phyloP scores from a whole-genome alignment of 2,329 filamentous ascomycete genomes.

The Clonostachys rosea region DNA sequence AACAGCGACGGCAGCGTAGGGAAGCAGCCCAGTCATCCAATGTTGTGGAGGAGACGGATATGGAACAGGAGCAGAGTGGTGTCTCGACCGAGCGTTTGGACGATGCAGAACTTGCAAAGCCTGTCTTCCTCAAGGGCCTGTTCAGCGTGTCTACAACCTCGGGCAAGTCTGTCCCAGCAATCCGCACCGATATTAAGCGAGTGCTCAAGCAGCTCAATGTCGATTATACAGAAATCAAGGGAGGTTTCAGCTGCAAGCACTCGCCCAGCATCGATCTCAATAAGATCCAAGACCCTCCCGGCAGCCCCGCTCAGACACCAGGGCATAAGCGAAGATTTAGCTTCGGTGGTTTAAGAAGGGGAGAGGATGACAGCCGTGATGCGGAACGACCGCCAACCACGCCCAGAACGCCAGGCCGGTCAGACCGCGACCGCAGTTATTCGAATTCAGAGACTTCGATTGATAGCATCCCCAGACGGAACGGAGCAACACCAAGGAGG shows the following conservation, averaged over 20 bases:
- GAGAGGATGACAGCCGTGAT: slow-evolving; percentile 68
- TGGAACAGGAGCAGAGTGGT: slow-evolving; percentile 63
- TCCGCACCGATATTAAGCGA: slow-evolving; percentile 84
- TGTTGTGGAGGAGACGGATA: slow-evolving; percentile 87
- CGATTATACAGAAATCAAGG: slow-evolving; percentile 88
- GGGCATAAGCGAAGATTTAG: slow-evolving; percentile 76
- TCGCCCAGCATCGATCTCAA: slow-evolving; percentile 85
- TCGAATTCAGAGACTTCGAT: slow-evolving; percentile 85
- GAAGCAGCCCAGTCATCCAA: slow-evolving; percentile 71
- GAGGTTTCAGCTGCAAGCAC: slow-evolving; percentile 87
- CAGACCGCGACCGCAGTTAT: slow-evolving; percentile 65
- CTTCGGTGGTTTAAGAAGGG: slow-evolving; percentile 62
- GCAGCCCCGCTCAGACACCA: slow-evolving; percentile 50
- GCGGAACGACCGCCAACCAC: slow-evolving; percentile 35
- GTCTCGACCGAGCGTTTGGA: slow-evolving; percentile 57
- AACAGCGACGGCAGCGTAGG: slow-evolving; percentile 71
- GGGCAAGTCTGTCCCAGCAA: slow-evolving; percentile 80
- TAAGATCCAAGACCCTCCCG: slow-evolving; percentile 60
- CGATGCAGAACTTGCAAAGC: slow-evolving; percentile 79
- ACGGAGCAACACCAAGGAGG: slow-evolving; percentile 44
- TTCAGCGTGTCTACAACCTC: slow-evolving; percentile 98
- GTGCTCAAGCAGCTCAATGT: slow-evolving; percentile 85
- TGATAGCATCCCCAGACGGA: slow-evolving; percentile 60
- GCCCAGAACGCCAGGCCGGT: slow-evolving; percentile 36
- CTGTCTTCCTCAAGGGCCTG: slow-evolving; percentile 90